Conservation (phyloP, 2,329 filamentous ascomycete genomes). For the Cyanodermella asteris region DNA sequence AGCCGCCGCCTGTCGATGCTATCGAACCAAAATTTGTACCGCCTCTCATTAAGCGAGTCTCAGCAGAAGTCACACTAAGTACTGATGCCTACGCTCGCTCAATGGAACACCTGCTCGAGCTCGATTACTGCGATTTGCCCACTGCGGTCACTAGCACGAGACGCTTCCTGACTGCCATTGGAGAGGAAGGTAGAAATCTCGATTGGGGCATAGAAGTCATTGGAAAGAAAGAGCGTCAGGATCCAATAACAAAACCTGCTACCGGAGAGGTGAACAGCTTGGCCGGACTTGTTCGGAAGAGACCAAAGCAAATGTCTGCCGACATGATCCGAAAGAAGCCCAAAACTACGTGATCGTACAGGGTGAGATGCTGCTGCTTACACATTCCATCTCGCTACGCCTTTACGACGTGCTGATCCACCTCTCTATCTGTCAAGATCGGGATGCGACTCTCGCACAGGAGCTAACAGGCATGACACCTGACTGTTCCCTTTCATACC, state of each 20-base stretch:
- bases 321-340: slow-evolving; percentile 6
- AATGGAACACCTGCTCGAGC: slow-evolving; percentile 18
- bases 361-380: too few relatives aligned
- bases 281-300: slow-evolving; percentile 5
- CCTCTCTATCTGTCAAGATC: too few relatives aligned
- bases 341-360: too few relatives aligned
- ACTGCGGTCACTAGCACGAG: slow-evolving; percentile 18
- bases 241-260: not conserved
- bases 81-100: slow-evolving; percentile 15
- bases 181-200: slow-evolving; percentile 16
- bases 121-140: slow-evolving; percentile 20
- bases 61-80: slow-evolving; percentile 5
- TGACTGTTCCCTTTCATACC: too few relatives aligned
- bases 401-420: too few relatives aligned
- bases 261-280: slow-evolving; percentile 1
- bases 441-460: too few relatives aligned
- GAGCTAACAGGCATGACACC: too few relatives aligned
- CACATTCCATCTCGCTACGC: too few relatives aligned
- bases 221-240: slow-evolving; percentile 11
- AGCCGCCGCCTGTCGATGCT: slow-evolving; percentile 1
- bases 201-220: slow-evolving; percentile 16
- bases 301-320: slow-evolving; percentile 2
- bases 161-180: slow-evolving; percentile 19
- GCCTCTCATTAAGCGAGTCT: slow-evolving; percentile 2
- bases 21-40: not conserved